Percentiles rank a stretch among this genome's conserved stretches.
phyloP scores from a whole-genome alignment of 192 early-diverging fungal species.

The Coemansia sp. region DNA sequence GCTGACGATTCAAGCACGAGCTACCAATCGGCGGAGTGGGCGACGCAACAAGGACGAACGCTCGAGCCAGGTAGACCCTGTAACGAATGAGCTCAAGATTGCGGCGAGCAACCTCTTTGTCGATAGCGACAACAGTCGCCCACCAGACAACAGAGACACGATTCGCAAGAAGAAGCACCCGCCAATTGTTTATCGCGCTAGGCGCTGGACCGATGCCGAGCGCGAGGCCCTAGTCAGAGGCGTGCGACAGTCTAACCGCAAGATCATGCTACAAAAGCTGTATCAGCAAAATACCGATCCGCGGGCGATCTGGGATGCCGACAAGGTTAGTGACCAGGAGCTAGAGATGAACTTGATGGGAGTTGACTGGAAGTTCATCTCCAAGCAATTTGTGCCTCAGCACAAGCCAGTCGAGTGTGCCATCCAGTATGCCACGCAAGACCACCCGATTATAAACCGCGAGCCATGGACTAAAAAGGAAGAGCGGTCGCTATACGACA shows the following conservation, averaged over 20 bases:
- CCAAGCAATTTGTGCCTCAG: slow-evolving; percentile 58
- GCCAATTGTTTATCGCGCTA: slow-evolving; percentile 47
- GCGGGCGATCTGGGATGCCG: slow-evolving; percentile 50
- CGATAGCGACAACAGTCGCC: slow-evolving; percentile 36
- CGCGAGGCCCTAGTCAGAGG: slow-evolving; percentile 52
- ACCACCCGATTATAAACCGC: slow-evolving; percentile 77
- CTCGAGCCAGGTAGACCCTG: slow-evolving; percentile 27
- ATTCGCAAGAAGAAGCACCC: slow-evolving; percentile 49
- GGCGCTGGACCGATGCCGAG: slow-evolving; percentile 57
- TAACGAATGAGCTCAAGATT: slow-evolving; percentile 32
- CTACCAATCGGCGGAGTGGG: slow-evolving; percentile 32
- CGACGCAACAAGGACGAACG: slow-evolving; percentile 29
- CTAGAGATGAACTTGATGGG: slow-evolving; percentile 54
- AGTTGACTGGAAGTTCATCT: slow-evolving; percentile 50
- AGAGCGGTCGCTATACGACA: slow-evolving; percentile 39
- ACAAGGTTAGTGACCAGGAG: slow-evolving; percentile 37
- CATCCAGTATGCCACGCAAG: slow-evolving; percentile 76
- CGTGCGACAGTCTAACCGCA: slow-evolving; percentile 53
- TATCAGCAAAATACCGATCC: slow-evolving; percentile 49
- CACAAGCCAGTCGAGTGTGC: slow-evolving; percentile 67
- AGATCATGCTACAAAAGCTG: slow-evolving; percentile 49
- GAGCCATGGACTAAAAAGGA: slow-evolving; percentile 64
- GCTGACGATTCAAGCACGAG: slow-evolving; percentile 44
- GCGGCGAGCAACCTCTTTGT: slow-evolving; percentile 33
- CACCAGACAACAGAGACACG: slow-evolving; percentile 54